Conservation (phyloP, 1,284 basidiomycete genomes). For the Prillingera fragicola region DNA sequence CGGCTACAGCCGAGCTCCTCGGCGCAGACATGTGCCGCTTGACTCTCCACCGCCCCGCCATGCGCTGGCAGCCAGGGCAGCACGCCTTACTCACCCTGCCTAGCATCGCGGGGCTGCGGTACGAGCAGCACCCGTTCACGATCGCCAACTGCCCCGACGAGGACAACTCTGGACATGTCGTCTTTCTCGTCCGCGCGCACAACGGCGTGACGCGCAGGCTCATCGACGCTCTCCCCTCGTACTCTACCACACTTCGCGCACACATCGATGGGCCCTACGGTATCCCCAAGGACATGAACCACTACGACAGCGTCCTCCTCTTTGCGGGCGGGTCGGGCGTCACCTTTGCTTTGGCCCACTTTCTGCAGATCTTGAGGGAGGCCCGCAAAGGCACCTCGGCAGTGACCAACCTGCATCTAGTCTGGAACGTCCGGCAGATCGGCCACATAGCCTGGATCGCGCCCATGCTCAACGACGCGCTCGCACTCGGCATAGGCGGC, state of each 20-base stretch:
- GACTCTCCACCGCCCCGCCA: constrained; percentile 9
- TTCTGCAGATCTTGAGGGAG: constrained; percentile 28
- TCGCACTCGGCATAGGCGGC: constrained; percentile 4
- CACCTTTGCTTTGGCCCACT: constrained; percentile 31
- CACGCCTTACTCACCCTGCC: constrained; percentile 42
- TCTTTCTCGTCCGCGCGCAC: constrained; percentile 16
- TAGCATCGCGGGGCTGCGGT: constrained; percentile 32
- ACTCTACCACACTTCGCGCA: constrained; percentile 19
- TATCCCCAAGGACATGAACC: constrained; percentile 13
- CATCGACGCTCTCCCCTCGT: constrained; percentile 17
- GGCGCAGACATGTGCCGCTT: constrained; percentile 46
- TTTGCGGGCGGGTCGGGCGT: constrained; percentile 43
- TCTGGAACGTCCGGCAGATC: constrained; percentile 30
- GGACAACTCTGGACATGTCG: constrained; percentile 4
- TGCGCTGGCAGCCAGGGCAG: constrained; percentile 36
- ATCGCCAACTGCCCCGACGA: constrained; percentile 25
- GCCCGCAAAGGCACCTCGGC: constrained; percentile 20
- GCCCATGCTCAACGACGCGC: constrained; percentile 13
- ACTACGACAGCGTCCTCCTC: constrained; percentile 34
- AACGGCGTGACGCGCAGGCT: constrained; percentile 36
- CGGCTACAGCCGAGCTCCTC: constrained; percentile 49
- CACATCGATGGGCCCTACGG: constrained; percentile 45
- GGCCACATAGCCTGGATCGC: constrained; percentile 12
- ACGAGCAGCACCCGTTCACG: constrained; percentile 46
- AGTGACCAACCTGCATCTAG: constrained; percentile 26